These are phyloP conservation scores for Ceriops tagal DNA, from an alignment of 345 rosid species.

Conservation along the genomic window DNA sequence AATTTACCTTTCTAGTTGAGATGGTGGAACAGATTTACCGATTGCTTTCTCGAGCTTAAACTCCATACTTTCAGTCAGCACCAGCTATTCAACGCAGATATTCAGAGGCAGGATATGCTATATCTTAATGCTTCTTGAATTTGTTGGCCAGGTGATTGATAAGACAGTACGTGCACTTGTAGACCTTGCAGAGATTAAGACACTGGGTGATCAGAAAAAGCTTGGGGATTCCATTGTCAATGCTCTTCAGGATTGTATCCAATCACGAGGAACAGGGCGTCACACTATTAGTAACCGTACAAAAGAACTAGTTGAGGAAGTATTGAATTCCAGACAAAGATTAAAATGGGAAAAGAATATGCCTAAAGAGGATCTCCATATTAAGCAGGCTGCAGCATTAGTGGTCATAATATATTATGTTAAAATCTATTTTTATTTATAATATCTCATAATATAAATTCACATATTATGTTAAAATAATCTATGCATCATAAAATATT, in stretches of 20 bases:
- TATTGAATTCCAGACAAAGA: constrained; percentile 61
- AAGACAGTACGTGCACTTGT: constrained; percentile 77
- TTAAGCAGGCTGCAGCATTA: constrained; percentile 90
- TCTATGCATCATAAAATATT: too few species aligned
- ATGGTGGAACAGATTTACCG: too few species aligned
- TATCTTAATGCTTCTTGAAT: constrained; percentile 1
- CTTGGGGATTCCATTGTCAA: constrained; percentile 79
- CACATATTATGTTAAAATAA: too few species aligned
- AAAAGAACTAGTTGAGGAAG: constrained; percentile 72
- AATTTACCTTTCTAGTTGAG: too few species aligned
- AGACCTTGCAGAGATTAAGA: constrained; percentile 79
- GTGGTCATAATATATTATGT: too few species aligned
- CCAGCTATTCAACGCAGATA: neutral
- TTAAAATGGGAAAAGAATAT: constrained; percentile 90
- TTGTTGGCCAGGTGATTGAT: constrained; percentile 52
- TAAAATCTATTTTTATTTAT: too few species aligned
- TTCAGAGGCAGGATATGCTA: neutral
- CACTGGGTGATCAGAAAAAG: constrained; percentile 86
- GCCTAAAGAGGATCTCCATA: constrained; percentile 97
- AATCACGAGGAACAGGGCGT: constrained; percentile 53
- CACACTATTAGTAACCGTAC: constrained; percentile 45
- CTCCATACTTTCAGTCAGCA: neutral
- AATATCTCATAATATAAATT: too few species aligned
- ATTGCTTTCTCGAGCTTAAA: too few species aligned
- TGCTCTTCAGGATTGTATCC: constrained; percentile 75